Base-by-base conservation (phyloP, 2,329 filamentous ascomycete genomes). In the Colletotrichum lentis region DNA sequence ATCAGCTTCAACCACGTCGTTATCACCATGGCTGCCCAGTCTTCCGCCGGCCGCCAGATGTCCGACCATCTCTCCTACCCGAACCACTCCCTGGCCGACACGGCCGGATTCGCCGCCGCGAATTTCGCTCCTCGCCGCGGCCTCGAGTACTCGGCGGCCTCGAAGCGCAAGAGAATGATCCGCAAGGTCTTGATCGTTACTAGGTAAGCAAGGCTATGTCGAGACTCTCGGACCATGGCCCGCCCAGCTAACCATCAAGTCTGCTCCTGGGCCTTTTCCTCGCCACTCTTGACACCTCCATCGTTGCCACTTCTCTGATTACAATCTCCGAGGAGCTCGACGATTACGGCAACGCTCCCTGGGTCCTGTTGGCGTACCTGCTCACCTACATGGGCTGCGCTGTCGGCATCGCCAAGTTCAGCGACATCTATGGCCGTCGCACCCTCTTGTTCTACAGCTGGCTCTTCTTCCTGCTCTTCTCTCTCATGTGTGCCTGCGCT, bases 341-440 rank as follows among this genome's bases (percentile, higher is more conserved):
- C 10, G 82, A 87, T 70, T 85, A 84, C 70, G 77, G 81, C 56
- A 81, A 85, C 67, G 81, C 83, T 3, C 81, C 84, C 35, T 88
- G 86, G 85, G 81, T 86, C 41, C 80, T 87, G 4, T 74, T 88
- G 57, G 81, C 85, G 0, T 88, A 88, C 70, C 79, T 88, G 11
- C 73, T 88, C 24, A 85, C 85, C 0, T 88, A 88, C 71, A 82
- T 88, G 78, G 84, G 83, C n/a, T 86, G 87, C 56, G 83, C 86
- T 3, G 82, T 87, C 35, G 82, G 83, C 57, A 84, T 86, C 67
- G 85, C 86, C n/a, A 87, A 86, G 70, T 75, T 87, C 46, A 88
- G 85, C 71, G 85, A 88, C 72, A 84, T 88, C 20, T 87, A 86
- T 62, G 86, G 86, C n/a, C 81, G 85, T 35, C 80, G 80, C 62